These are phyloP conservation scores for Tetrastigma voinierianum DNA, from an alignment of 164 flowering plant species.

Conservation along the genomic window DNA sequence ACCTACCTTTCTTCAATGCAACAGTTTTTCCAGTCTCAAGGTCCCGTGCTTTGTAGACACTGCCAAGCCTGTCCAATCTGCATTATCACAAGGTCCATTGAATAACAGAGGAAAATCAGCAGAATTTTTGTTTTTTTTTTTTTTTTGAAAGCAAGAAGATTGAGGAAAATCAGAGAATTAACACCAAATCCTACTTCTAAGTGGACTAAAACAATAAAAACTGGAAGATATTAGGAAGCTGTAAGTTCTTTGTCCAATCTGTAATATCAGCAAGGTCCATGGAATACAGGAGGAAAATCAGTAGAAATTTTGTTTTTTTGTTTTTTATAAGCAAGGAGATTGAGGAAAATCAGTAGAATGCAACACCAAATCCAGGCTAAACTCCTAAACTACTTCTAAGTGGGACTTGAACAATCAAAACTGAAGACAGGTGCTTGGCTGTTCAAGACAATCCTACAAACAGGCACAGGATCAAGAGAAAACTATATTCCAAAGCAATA, in stretches of 20 bases:
- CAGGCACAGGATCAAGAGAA: too few species aligned
- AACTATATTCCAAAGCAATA: too few species aligned
- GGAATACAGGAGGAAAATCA: neutral
- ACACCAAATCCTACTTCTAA: neutral
- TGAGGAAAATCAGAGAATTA: too few species aligned
- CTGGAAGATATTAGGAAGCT: too few species aligned
- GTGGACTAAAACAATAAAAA: neutral
- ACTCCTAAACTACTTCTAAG: too few species aligned
- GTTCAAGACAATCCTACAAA: too few species aligned
- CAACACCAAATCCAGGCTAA: neutral
- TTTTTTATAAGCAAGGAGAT: too few species aligned
- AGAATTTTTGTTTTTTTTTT: too few species aligned
- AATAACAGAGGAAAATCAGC: neutral
- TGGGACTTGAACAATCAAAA: neutral
- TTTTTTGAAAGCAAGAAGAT: too few species aligned
- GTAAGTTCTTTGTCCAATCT: constrained; percentile 99
- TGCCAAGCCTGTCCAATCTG: constrained; percentile 98
- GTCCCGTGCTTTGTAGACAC: constrained; percentile 82
- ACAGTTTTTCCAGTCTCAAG: constrained; percentile 77
- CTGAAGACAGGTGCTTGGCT: neutral
- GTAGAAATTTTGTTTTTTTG: too few species aligned
- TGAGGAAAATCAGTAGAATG: too few species aligned
- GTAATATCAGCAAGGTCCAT: constrained; percentile 17
- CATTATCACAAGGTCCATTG: constrained; percentile 6
- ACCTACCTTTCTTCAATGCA: constrained; percentile 86